Conservation (phyloP, 441 rosid species). For the Hura crepitans region DNA sequence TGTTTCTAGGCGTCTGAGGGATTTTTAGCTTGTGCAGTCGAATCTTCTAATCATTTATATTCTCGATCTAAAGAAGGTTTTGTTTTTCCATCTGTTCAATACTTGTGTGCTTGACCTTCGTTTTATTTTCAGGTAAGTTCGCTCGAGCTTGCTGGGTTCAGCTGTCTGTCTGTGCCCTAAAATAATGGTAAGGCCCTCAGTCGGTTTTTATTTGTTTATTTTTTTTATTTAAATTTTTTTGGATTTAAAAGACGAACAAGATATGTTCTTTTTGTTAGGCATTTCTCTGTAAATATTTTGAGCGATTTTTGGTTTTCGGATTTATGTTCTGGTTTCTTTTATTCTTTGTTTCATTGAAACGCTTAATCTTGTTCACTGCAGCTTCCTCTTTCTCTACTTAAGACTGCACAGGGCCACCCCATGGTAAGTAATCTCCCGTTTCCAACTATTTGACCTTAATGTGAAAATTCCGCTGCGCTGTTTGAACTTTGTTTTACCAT, state of each 20-base stretch:
- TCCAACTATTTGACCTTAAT: neutral
- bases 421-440: slow-evolving; percentile 47
- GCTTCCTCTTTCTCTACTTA: slow-evolving; percentile 94
- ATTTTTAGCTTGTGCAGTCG: neutral
- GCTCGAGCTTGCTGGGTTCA: slow-evolving; percentile 5
- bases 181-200: slow-evolving; percentile 18
- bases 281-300: neutral
- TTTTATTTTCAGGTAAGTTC: slow-evolving; percentile 12
- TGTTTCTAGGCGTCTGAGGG: neutral
- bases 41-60: neutral
- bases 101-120: neutral
- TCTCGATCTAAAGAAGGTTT: neutral
- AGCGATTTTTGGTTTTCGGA: neutral
- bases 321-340: neutral
- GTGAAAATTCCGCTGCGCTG: neutral
- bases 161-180: neutral
- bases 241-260: neutral
- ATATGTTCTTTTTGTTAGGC: neutral
- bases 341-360: neutral
- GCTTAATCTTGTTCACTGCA: slow-evolving; percentile 27
- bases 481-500: slow-evolving; percentile 8
- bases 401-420: slow-evolving; percentile 96
- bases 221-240: neutral
- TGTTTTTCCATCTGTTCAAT: neutral
- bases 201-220: neutral